A percentile compares a stretch with the other conserved stretches of the same genome.
These are phyloP conservation scores for Lasiodiplodia citricola DNA, from an alignment of 2,329 filamentous ascomycete genomes.

Conservation along the genomic window DNA sequence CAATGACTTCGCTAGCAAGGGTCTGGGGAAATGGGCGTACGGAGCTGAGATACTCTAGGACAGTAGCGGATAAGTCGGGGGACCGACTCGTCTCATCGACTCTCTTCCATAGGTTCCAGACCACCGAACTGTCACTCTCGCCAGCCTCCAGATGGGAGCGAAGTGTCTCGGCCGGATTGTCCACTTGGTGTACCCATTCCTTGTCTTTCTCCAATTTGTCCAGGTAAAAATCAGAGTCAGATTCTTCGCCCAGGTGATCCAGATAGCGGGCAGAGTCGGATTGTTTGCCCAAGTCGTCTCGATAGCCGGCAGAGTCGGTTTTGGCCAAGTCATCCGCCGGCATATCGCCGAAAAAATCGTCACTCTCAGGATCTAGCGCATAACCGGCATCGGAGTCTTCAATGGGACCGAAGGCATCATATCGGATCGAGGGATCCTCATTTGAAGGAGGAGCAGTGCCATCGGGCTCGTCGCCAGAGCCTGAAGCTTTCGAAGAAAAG, in stretches of 20 bases:
- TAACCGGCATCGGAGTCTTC: neutral
- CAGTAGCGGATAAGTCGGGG: constrained; percentile 29
- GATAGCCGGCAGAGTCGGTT: too few species aligned
- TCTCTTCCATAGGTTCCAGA: constrained; percentile 31
- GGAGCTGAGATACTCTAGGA: constrained; percentile 39
- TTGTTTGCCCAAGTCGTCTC: too few species aligned
- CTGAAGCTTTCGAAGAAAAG: constrained; percentile 34
- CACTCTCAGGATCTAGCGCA: neutral
- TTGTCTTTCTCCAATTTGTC: neutral
- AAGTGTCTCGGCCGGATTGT: constrained; percentile 17
- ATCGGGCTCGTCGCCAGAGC: neutral
- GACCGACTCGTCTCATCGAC: constrained; percentile 22
- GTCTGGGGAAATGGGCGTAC: constrained; percentile 1
- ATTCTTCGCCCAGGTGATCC: neutral
- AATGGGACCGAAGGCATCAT: neutral
- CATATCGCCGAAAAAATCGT: neutral
- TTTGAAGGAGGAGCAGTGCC: neutral
- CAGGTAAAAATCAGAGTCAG: too few species aligned
- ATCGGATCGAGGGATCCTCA: neutral
- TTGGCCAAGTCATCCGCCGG: neutral
- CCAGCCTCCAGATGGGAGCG: constrained; percentile 34
- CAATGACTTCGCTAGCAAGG: neutral
- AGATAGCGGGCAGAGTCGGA: neutral
- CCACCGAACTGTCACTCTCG: constrained; percentile 29
- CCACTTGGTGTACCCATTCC: neutral